Evolutionary conservation across 2,329 filamentous ascomycete genomes (phyloP), one percentile per base, ranked within the genome.

Genomic region (Fusarium sp.): DNA sequence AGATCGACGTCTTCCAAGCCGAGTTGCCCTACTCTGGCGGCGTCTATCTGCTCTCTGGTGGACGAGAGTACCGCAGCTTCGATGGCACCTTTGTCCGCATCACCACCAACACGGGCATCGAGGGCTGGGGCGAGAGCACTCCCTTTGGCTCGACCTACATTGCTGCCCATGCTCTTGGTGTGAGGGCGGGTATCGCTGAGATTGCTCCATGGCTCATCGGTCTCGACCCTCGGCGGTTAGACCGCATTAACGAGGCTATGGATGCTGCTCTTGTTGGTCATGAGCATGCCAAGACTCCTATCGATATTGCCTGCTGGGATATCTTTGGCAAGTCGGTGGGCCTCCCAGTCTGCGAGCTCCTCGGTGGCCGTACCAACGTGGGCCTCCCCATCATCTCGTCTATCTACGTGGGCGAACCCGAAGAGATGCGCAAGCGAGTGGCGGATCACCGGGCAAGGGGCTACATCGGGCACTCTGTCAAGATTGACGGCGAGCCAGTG

Each of bases 181-280:
- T 72, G 9, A 67, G 69, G 36, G 66, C 63, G 2, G 69, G 63
- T 10, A 69, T 72, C 18, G 58, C 62, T 0, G 61, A 72, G 53
- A 69, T 72, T 0, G 57, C 68, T 1, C 63, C 69, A 2, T 58
- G 46, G 40, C 31, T 73, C 14, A 66, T 71, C 9, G 61, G 63
- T 2, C 14, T 73, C 20, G 63, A 71, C 31, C 64, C 62, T 1
- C 51, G 68, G 31, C 51, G 60, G 36, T 42, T 69, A 9, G 68
- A 73, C 23, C 68, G 68, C 14, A 71, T 72, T 25, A 69, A 72
- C n/a, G 66, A 69, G 25, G 66, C 62, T 6, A 72, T 73, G 65
- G 68, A 69, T 6, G 51, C 36, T 38, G 51, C 65, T 4, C 40
- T 73, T n/a, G 9, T 65, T 14, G 59, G 61, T 14, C 68, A 72